These are phyloP conservation scores for Leptomonas pyrrhocoris DNA, from an alignment of 208 protist genomes.

Conservation along the genomic window DNA sequence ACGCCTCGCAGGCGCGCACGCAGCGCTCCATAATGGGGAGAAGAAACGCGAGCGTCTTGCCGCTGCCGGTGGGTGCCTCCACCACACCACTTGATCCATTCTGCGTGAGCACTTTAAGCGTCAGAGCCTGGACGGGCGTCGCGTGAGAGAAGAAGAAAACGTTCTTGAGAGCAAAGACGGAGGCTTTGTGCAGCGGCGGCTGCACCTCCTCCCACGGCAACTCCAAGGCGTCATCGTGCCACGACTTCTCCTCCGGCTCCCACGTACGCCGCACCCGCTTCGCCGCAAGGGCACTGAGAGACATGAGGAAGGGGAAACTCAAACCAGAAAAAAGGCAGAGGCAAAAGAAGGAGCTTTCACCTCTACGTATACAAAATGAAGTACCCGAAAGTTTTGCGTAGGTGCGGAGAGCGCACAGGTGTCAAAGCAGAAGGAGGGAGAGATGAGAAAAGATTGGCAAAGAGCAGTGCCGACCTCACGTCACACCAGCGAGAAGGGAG, in stretches of 20 bases:
- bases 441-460: too few relatives aligned
- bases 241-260: slow-evolving; percentile 85
- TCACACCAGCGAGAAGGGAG: too few relatives aligned
- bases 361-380: too few relatives aligned
- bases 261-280: slow-evolving; percentile 80
- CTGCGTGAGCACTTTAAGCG: slow-evolving; percentile 57
- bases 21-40: slow-evolving; percentile 86
- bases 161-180: slow-evolving; percentile 84
- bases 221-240: slow-evolving; percentile 79
- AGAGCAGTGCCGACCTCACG: too few relatives aligned
- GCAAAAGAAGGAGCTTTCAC: neutral
- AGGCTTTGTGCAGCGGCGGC: slow-evolving; percentile 68
- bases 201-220: slow-evolving; percentile 83
- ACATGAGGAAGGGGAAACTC: slow-evolving; percentile 29
- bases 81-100: slow-evolving; percentile 78
- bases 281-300: slow-evolving; percentile 50
- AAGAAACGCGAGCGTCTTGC: slow-evolving; percentile 97
- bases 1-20: slow-evolving; percentile 59
- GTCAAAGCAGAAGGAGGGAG: too few relatives aligned
- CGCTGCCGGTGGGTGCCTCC: slow-evolving; percentile 97
- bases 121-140: slow-evolving; percentile 85
- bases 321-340: slow-evolving; percentile 2
- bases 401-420: too few relatives aligned
- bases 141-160: slow-evolving; percentile 92
- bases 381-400: too few relatives aligned